Percentiles rank a stretch among this genome's conserved stretches.
Conservation (phyloP, 2,329 filamentous ascomycete genomes). For the Drechslera avenae region DNA sequence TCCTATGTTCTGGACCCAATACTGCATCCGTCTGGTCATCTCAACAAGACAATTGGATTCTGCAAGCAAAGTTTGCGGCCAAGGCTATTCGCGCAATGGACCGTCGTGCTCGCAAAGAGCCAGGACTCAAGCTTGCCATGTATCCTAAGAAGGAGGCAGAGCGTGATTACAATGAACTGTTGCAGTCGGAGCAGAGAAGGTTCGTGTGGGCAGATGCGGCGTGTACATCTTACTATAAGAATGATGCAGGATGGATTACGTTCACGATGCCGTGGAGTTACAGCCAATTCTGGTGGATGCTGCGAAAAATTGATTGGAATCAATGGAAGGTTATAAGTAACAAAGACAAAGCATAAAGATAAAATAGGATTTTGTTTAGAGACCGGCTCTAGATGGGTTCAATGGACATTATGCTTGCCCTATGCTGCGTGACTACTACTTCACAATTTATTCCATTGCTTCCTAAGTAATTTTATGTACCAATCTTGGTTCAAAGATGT, state of each 20-base stretch:
- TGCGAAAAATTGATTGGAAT: not conserved
- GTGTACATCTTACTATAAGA: not conserved
- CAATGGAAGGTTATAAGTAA: not conserved
- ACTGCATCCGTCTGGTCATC: not conserved
- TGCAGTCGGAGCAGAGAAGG: not conserved
- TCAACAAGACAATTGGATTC: not conserved
- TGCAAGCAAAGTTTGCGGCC: not conserved
- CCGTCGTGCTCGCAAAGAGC: not conserved
- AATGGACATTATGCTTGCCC: too few species aligned
- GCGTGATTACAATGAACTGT: not conserved
- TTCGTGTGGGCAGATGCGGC: not conserved
- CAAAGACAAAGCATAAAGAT: not conserved
- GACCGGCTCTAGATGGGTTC: too few species aligned
- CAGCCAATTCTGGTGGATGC: not conserved
- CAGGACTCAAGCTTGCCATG: not conserved
- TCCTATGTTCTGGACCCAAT: not conserved
- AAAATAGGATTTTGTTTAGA: too few species aligned
- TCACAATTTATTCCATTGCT: too few species aligned
- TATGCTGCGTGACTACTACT: too few species aligned
- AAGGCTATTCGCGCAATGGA: not conserved
- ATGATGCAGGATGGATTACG: slow-evolving; percentile 1
- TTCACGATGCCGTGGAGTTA: not conserved
- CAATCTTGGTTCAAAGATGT: too few species aligned
- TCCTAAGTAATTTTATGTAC: too few species aligned
- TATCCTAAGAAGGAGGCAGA: not conserved